These are phyloP conservation scores for Trypanosoma platydactyli DNA, from an alignment of 208 protist genomes.

Conservation along the genomic window DNA sequence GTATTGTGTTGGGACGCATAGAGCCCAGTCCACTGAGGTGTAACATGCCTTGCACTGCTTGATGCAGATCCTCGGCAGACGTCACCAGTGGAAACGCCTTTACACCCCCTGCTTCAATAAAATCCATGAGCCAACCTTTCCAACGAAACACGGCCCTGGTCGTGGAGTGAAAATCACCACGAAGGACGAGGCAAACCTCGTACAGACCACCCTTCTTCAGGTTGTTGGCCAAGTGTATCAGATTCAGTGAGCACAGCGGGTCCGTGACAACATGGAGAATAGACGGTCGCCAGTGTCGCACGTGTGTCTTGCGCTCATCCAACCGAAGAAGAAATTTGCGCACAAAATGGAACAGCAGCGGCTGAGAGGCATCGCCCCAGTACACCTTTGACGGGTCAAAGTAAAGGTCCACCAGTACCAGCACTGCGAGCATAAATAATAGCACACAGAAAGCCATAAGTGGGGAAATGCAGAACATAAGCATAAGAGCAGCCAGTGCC, in stretches of 20 bases:
- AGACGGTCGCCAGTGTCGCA: conserved; percentile 28
- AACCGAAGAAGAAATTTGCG: conserved; percentile 36
- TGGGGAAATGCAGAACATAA: conserved; percentile 46
- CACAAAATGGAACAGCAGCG: conserved; percentile 34
- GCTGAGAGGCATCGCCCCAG: conserved; percentile 46
- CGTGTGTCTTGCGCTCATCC: conserved; percentile 20
- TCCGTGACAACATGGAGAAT: conserved; percentile 25
- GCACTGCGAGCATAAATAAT: conserved; percentile 12
- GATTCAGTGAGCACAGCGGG: conserved; percentile 16
- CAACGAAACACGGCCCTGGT: conserved; percentile 10
- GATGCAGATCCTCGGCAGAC: conserved; percentile 14
- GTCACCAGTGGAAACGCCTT: conserved; percentile 32
- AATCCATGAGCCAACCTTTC: conserved; percentile 29
- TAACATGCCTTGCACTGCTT: conserved; percentile 21
- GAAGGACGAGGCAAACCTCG: conserved; percentile 16
- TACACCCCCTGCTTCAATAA: conserved; percentile 26
- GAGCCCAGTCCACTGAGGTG: conserved; percentile 24
- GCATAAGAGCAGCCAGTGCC: conserved; percentile 21
- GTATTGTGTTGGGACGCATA: conserved; percentile 35
- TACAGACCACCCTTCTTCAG: conserved; percentile 39
- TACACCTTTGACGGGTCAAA: conserved; percentile 25
- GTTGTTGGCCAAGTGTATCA: conserved; percentile 34
- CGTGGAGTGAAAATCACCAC: conserved; percentile 17
- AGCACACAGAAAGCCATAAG: conserved; percentile 21
- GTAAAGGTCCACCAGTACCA: conserved; percentile 35